Conservation (phyloP, 768 basidiomycete genomes). For the Exidia glandulosa region DNA sequence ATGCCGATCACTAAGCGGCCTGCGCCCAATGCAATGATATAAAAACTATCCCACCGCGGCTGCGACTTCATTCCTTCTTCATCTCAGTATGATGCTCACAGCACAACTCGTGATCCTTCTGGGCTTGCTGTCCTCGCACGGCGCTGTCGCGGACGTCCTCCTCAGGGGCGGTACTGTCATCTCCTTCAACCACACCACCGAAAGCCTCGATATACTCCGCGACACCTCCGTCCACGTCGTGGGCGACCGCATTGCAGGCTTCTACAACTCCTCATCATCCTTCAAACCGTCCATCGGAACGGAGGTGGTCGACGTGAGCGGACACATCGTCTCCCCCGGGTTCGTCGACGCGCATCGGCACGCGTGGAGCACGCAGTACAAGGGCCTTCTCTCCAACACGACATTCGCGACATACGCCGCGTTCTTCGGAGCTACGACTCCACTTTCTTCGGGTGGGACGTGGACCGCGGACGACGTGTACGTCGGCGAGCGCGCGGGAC, state of each 20-base stretch:
- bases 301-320: slow-evolving; percentile 16
- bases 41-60: too few species aligned
- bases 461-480: background rate
- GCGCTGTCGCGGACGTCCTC: background rate
- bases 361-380: background rate
- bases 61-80: too few species aligned
- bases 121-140: too few species aligned
- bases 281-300: too few species aligned
- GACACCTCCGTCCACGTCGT: slow-evolving; percentile 17
- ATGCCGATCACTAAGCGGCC: too few species aligned
- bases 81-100: too few species aligned
- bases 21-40: too few species aligned
- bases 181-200: background rate
- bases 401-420: background rate
- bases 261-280: too few species aligned
- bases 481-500: background rate
- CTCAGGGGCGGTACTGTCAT: background rate
- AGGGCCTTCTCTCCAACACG: background rate
- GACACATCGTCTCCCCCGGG: slow-evolving; percentile 21
- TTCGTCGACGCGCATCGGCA: slow-evolving; percentile 20
- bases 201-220: background rate
- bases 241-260: slow-evolving; percentile 13
- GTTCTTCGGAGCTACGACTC: background rate
- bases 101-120: too few species aligned
- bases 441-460: background rate